Evolutionary conservation across 768 basidiomycete species (phyloP), one percentile per base, ranked within the genome.

Genomic region (Botryobasidium botryosum): DNA sequence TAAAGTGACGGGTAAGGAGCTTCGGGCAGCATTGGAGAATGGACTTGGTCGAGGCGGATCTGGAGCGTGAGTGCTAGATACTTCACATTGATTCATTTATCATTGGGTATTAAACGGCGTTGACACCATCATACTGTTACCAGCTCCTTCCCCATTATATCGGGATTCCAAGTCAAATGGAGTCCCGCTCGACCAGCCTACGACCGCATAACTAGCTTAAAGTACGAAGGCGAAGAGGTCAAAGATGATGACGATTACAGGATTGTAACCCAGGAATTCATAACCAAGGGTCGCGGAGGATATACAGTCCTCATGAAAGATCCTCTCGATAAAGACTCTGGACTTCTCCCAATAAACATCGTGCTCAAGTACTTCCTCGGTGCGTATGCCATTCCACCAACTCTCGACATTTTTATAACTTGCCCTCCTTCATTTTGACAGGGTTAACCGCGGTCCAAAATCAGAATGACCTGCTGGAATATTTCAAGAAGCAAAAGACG

Each of bases 31-130:
- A 0, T 51, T 92, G 28, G 88, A 94, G 55, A 66, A 66, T 8
- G 72, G 74, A 5, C 62, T 94, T 5, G 78, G 84, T 15, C 86
- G 88, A 60, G 88, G 91, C 68, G 88, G 88, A 85, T 75, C 48
- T 59, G 66, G n/a, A n/a, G n/a, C n/a, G n/a, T n/a, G n/a, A n/a
- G n/a, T 40, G 25, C 8, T 4, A 13, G 13, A 10, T 5, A 5
- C 18, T n/a, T n/a, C n/a, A n/a, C n/a, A n/a, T 48, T 15, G 4
- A 2, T 12, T 6, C 23, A 26, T 35, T 38, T n/a, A 6, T 48
- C 21, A 20, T 18, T 0, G 28, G 12, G 21, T 37, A 15, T n/a
- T 25, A 6, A 28, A 35, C 6, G 0, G 13, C 2, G 31, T 40
- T 28, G 6, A 25, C 23, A 15, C 8, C 24, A 40, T 10, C 45